These are phyloP conservation scores for Didymosphaeria variabile DNA, from an alignment of 2,329 filamentous ascomycete species.

Conservation along the genomic window DNA sequence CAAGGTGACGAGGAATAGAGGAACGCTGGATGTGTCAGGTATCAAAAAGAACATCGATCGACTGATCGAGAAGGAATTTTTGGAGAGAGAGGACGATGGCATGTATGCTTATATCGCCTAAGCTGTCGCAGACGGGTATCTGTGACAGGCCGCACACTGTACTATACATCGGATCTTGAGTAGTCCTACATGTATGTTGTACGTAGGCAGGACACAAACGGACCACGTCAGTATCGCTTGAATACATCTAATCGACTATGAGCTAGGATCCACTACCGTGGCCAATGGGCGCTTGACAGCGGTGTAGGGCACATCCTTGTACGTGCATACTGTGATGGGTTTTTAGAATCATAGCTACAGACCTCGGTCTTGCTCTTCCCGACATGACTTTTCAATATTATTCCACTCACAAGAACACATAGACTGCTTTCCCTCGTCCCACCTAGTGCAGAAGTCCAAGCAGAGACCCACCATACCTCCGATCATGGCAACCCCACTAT, in stretches of 20 bases:
- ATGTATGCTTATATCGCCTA: constrained; percentile 59
- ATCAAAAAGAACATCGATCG: constrained; percentile 99
- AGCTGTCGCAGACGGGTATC: not conserved
- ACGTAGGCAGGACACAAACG: not conserved
- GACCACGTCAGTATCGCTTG: constrained; percentile 6
- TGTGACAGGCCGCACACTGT: not conserved
- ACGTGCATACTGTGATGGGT: constrained; percentile 1
- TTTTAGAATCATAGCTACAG: not conserved
- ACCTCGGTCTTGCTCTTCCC: not conserved
- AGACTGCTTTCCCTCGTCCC: not conserved
- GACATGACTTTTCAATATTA: not conserved
- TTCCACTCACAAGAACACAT: not conserved
- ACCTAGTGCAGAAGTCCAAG: not conserved
- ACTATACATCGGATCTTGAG: not conserved
- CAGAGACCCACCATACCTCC: not conserved
- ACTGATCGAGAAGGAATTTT: constrained; percentile 60
- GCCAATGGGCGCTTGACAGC: constrained; percentile 10
- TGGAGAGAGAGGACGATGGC: constrained; percentile 50
- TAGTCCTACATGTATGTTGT: not conserved
- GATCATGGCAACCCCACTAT: constrained; percentile 8
- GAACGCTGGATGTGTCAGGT: constrained; percentile 82
- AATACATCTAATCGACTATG: not conserved
- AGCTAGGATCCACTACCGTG: constrained; percentile 3
- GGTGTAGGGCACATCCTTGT: constrained; percentile 1
- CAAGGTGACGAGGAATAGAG: constrained; percentile 84